Evolutionary conservation across 2,329 filamentous ascomycete species (phyloP), one percentile per base, ranked within the genome.

Genomic region (Ilyonectria mors-panacis): DNA sequence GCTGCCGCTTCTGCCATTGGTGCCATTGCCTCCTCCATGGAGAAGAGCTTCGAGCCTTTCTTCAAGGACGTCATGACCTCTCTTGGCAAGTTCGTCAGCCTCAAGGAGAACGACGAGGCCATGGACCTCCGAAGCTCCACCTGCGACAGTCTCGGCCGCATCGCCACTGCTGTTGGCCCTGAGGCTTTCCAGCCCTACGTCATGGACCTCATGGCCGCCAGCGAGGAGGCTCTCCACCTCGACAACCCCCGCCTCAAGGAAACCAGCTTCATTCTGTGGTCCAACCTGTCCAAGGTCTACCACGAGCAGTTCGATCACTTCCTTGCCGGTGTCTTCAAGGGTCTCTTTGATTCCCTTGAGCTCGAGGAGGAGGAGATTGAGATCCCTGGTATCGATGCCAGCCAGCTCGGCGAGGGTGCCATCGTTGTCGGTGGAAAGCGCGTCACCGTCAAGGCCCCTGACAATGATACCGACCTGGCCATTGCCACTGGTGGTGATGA

Each of bases 191-290:
- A 97, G 84, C 93, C 93, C 15, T 98, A 95, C 78, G 95, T 98
- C 39, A 87, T 93, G 78, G 94, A 94, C 47, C 87, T 98, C 65
- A 97, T 99, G 93, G 88, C 92, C 76, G 92, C 95, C 15, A 97
- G 94, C 73, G 95, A 98, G 82, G 95, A 98, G 81, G 95, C 93
- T 62, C 87, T 98, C 2, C 87, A 92, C 74, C 90, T 99, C 3
- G 95, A 94, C 75, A 95, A 98, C 83, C 93, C 95, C 47, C 90
- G 95, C 64, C 90, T 98, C 58, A 93, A 94, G 81, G 96, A 99
- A 85, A 98, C 94, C 69, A 97, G 94, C 79, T 99, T 97, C 84
- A 97, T 98, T 69, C 88, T 99, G 61, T 99, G 96, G 95, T 94
- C 94, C 72, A 94, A 93, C 45, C 91, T 99, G 78, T 93, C 95